Evolutionary conservation across 306 rosid genomes (phyloP), one percentile per base, ranked within the genome.

Genomic region (Glycine soja): DNA sequence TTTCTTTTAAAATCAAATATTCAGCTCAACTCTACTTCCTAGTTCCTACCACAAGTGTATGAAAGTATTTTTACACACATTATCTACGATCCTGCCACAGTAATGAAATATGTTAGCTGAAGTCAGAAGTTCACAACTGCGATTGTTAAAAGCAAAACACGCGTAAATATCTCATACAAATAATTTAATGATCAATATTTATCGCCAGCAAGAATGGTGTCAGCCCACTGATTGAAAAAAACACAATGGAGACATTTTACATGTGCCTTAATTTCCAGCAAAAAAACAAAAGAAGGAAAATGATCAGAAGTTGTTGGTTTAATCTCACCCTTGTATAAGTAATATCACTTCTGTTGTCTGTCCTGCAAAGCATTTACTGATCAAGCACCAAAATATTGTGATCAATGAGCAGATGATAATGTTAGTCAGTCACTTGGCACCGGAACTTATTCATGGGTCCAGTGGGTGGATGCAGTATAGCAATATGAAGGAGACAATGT

Each of bases 241-340:
- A 10, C 47, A 36, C 85, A 65, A 66, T 47, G 78, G 67, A 58
- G 59, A 72, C 51, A 47, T 78, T 47, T 72, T 74, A 68, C 81
- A 79, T 68, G 52, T 69, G 64, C 78, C 67, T 68, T 51, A 75
- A 80, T 69, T 79, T 74, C 78, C 77, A 80, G 84, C 54, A 50
- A 67, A 75, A 34, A 14, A 61, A 74, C 42, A 58, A 58, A 40
- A 40, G 45, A 40, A 30, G 52, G 85, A 56, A 66, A 67, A 72
- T 32, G 18, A 72, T 65, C 52, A 40, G 15, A 63, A 47, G 51
- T 61, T 32, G 75, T 8, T 14, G 38, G 19, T 48, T 36, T 71
- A 64, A 70, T 80, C 67, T 75, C 72, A 70, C 67, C 77, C 19
- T 58, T 50, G 80, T 76, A 77, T 67, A 61, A 67, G 73, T 57